Conservation (phyloP, 352 stramenopile species). For the Globisporangium polare region DNA sequence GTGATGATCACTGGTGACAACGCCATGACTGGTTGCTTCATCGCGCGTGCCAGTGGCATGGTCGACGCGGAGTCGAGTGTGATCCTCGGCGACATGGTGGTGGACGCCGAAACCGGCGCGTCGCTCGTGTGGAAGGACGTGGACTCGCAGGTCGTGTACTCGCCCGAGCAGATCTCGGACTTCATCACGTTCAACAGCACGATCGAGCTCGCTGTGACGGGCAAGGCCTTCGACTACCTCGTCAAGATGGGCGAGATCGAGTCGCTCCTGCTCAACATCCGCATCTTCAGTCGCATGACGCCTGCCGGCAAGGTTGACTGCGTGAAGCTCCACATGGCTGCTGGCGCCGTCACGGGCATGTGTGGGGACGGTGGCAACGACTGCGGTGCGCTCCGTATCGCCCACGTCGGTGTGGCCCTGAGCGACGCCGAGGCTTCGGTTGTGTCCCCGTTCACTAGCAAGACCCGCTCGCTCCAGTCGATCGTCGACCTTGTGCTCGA, state of each 20-base stretch:
- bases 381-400: slow-evolving; percentile 87
- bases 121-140: slow-evolving; percentile 65
- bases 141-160: slow-evolving; percentile 47
- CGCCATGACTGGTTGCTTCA: slow-evolving; percentile 74
- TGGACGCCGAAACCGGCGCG: slow-evolving; percentile 24
- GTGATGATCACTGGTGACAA: slow-evolving; percentile 91
- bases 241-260: slow-evolving; percentile 58
- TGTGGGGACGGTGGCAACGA: slow-evolving; percentile 89
- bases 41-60: slow-evolving; percentile 66
- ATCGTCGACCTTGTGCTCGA: slow-evolving; percentile 81
- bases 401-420: slow-evolving; percentile 88
- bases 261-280: slow-evolving; percentile 55
- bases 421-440: slow-evolving; percentile 87
- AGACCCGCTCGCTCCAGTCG: slow-evolving; percentile 65
- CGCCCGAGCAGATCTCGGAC: slow-evolving; percentile 40
- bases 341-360: slow-evolving; percentile 73
- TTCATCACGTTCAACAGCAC: slow-evolving; percentile 35
- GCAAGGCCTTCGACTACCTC: slow-evolving; percentile 68
- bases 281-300: slow-evolving; percentile 82
- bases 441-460: slow-evolving; percentile 88
- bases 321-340: slow-evolving; percentile 59
- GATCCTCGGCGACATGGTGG: slow-evolving; percentile 60
- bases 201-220: slow-evolving; percentile 65
- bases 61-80: slow-evolving; percentile 38
- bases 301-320: slow-evolving; percentile 71